A percentile compares a stretch with the other conserved stretches of the same genome.
phyloP scores from a whole-genome alignment of 2,329 filamentous ascomycete genomes.

The Diaporthe sp. region DNA sequence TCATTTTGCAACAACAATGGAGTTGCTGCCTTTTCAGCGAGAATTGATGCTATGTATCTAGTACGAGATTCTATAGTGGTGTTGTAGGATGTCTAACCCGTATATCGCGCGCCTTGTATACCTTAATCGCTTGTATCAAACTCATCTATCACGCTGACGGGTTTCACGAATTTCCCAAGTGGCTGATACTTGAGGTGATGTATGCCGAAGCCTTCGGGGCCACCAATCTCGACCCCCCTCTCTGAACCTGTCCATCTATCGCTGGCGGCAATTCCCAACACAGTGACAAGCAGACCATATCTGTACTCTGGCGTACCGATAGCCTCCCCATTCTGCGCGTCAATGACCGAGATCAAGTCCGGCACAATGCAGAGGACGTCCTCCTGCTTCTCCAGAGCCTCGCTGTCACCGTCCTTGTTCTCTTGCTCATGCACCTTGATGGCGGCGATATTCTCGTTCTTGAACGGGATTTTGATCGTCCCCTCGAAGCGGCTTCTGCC shows the following conservation, averaged over 20 bases:
- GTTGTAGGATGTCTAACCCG: no score
- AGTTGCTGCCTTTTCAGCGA: no score
- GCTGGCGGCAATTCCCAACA: conserved; percentile 57
- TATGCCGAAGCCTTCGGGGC: conserved; percentile 60
- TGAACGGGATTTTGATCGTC: conserved; percentile 73
- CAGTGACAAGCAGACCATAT: conserved; percentile 62
- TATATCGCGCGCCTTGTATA: no score
- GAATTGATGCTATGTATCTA: no score
- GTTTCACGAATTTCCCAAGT: conserved; percentile 59
- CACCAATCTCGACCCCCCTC: conserved; percentile 60
- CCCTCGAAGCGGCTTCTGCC: conserved; percentile 50
- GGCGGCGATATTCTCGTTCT: conserved; percentile 77
- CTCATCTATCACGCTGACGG: conserved; percentile 64
- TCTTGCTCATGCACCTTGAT: conserved; percentile 43
- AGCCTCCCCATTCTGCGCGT: conserved; percentile 65
- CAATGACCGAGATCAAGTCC: conserved; percentile 66
- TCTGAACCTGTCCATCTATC: conserved; percentile 56
- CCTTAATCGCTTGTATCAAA: conserved; percentile 40
- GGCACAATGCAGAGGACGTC: conserved; percentile 64
- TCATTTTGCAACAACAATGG: no score
- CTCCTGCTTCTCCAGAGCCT: conserved; percentile 50
- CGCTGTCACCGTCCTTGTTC: conserved; percentile 38
- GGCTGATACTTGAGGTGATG: conserved; percentile 59
- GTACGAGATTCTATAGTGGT: no score
- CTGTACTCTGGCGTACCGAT: conserved; percentile 67